These are phyloP conservation scores for Psilocybe subaeruginosa DNA, from an alignment of 768 basidiomycete genomes.

Conservation along the genomic window DNA sequence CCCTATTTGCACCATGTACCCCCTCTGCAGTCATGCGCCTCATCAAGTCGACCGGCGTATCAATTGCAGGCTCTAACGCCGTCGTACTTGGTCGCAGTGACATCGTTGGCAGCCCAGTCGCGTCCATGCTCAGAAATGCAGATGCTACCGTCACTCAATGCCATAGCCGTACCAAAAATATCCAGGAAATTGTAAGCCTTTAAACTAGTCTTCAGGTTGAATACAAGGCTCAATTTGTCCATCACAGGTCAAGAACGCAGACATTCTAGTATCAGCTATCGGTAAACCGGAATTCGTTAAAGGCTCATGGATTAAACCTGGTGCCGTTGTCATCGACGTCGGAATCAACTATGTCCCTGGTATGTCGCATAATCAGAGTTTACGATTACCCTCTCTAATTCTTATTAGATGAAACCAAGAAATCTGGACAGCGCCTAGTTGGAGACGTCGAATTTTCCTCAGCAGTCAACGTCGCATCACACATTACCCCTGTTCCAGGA, in stretches of 20 bases:
- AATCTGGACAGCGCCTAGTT: constrained; percentile 93
- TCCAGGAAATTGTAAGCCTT: constrained; percentile 70
- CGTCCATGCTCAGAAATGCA: constrained; percentile 83
- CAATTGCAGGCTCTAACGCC: constrained; percentile 76
- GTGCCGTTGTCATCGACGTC: constrained; percentile 95
- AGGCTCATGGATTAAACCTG: constrained; percentile 94
- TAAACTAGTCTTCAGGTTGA: background rate
- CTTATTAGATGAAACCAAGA: constrained; percentile 78
- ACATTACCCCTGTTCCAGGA: constrained; percentile 97
- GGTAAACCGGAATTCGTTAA: constrained; percentile 90
- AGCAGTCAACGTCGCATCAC: constrained; percentile 77
- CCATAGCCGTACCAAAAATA: constrained; percentile 86
- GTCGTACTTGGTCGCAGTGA: constrained; percentile 97
- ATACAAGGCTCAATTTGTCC: constrained; percentile 1
- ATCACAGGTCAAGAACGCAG: constrained; percentile 76
- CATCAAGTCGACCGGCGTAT: constrained; percentile 82
- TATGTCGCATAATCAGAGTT: constrained; percentile 30
- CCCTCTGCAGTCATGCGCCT: constrained; percentile 92
- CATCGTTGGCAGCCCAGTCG: constrained; percentile 96
- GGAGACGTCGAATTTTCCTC: constrained; percentile 91
- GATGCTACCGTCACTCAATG: constrained; percentile 99
- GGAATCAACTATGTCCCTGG: constrained; percentile 97
- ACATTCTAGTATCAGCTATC: constrained; percentile 96
- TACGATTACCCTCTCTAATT: background rate
- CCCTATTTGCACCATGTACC: constrained; percentile 94